Base-by-base conservation (phyloP, 2,329 filamentous ascomycete genomes). In the Colletotrichum graminicola region DNA sequence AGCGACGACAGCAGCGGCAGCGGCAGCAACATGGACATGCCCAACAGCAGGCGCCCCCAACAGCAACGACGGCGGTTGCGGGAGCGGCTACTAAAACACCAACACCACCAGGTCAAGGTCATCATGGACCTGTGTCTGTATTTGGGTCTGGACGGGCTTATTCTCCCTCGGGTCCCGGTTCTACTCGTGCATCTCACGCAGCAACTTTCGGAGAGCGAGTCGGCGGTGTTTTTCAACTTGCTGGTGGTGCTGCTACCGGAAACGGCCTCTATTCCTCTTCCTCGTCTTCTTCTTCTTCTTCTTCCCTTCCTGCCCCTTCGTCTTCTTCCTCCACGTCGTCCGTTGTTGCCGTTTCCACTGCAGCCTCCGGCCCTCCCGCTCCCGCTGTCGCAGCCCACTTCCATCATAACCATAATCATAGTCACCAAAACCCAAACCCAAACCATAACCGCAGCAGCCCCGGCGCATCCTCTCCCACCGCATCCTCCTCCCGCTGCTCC, bases 401-500 rank as follows among this genome's bases (percentile, higher is more conserved):
- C 36, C 62, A 36, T 36, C 49, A 32, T 21, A 36, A 62, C 52
- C 54, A 45, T 23, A 62, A 21, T 61, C 55, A 65, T 29, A 45
- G n/a, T 21, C 43, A n/a, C 41, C 41, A 21, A 21, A 21, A 21
- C 45, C 21, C 43, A 45, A 45, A n/a, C 21, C 43, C 18, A 45
- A 45, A 45, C 29, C 39, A 41, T 29, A 29, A 62, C 47, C 57
- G 34, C 41, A 56, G 18, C 63, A 68, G 51, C 66, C 68, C 62
- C 14, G 67, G 51, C 51, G 51, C 67, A 55, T 57, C 71, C 41
- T 65, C 62, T 49, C 49, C 59, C 26, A 52, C 55, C 26, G 62
- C 43, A 34, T 63, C 43, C 62, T 43, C 34, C 29, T 71, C 71
- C 29, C 51, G 55, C 52, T 56, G 54, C 67, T 45, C 72, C 63